phyloP scores from a whole-genome alignment of 2,329 filamentous ascomycete genomes.

The Annulohypoxylon truncatum region DNA sequence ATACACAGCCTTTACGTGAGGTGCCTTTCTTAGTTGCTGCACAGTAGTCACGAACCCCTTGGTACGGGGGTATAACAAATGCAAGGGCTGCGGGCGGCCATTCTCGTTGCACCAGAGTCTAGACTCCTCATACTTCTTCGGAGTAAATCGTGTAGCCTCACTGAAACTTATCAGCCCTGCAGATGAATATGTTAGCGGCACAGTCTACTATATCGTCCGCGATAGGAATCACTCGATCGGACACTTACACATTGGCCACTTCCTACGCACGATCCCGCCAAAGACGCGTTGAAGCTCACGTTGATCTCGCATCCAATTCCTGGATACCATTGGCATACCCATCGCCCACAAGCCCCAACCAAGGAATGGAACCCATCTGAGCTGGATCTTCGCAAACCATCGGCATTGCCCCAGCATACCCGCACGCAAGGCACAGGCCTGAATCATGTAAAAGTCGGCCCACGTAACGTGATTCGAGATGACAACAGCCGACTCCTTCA shows the following conservation, averaged over 20 bases:
- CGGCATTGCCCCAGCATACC: slow-evolving; percentile 71
- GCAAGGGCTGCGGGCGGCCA: slow-evolving; percentile 62
- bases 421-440: slow-evolving; percentile 64
- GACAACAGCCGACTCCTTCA: slow-evolving; percentile 69
- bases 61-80: slow-evolving; percentile 70
- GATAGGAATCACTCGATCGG: background rate
- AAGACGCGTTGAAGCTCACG: slow-evolving; percentile 69
- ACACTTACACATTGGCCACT: slow-evolving; percentile 68
- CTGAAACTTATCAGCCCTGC: slow-evolving; percentile 73
- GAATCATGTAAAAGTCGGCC: slow-evolving; percentile 74
- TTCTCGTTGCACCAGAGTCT: slow-evolving; percentile 64
- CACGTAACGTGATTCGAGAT: slow-evolving; percentile 70
- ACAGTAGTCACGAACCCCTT: slow-evolving; percentile 71
- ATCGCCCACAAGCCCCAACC: slow-evolving; percentile 74
- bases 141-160: slow-evolving; percentile 70
- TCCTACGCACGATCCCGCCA: slow-evolving; percentile 60
- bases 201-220: background rate
- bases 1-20: slow-evolving; percentile 66
- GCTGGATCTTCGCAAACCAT: slow-evolving; percentile 71
- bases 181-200: slow-evolving; percentile 14
- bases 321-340: slow-evolving; percentile 72
- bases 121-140: slow-evolving; percentile 63
- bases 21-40: slow-evolving; percentile 62
- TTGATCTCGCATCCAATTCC: slow-evolving; percentile 68
- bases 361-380: slow-evolving; percentile 69